Evolutionary conservation across 345 rosid species (phyloP), one percentile per base, ranked within the genome.

Genomic region (Acer yangbiense): DNA sequence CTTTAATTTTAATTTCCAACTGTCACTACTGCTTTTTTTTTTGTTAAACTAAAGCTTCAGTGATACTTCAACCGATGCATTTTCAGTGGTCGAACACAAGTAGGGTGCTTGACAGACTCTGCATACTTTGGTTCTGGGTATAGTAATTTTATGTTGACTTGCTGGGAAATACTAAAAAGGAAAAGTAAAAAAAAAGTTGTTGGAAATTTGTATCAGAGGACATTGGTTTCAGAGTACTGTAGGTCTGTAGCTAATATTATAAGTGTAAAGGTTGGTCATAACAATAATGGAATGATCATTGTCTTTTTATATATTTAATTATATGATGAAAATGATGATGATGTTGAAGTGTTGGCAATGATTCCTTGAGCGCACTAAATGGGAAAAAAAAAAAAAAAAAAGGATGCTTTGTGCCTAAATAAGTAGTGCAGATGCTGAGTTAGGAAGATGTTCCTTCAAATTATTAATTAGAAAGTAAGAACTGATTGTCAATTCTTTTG

Each of bases 1-100:
- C 84, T 68, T 85, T 82, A 65, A 63, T 74, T 77, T 68, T 52
- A 54, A 75, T 65, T 65, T 66, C 55, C 78, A n/a, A 66, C 78
- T 13, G 27, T 39, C 54, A 20, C 9, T 25, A 20, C 27, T n/a
- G 3, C 41, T 67, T 55, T 54, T 16, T 54, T 6, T 8, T 35
- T 35, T 35, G 57, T 54, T 50, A 52, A 68, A 55, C 7, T 16
- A 67, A 21, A 39, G 57, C 43, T 66, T 66, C 54, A 12, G 9
- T 63, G 44, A 41, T 21, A 62, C 58, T 62, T 63, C 58, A 66
- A 66, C 46, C 69, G 13, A 35, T 41, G 69, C 69, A 39, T n/a
- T 66, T 39, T 10, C 48, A 20, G 71, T 35, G 9, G 25, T 8
- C 25, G n/a, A 57, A n/a, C 39, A 57, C 62, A n/a, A 9, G 9